Percentiles rank a stretch among this genome's conserved stretches.
Evolutionary conservation across 257 asterid genomes (phyloP).

Genomic region (Phtheirospermum japonicum): DNA sequence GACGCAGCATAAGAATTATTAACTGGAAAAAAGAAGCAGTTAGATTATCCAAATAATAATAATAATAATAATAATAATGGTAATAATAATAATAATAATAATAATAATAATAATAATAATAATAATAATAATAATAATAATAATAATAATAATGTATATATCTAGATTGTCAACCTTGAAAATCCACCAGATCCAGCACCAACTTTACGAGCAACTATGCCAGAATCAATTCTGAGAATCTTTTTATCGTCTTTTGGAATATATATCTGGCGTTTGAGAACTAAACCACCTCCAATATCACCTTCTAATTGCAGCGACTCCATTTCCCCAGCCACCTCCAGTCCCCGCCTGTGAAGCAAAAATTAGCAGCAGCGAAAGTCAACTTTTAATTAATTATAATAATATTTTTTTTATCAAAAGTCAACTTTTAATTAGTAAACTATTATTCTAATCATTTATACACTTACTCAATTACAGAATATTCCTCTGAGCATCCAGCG

Average conservation of each 20-base stretch:
- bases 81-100: too few species aligned
- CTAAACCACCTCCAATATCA: conserved; percentile 88
- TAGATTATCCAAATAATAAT: too few species aligned
- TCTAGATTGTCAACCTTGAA: conserved; percentile 56
- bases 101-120: neutral
- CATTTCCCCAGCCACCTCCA: conserved; percentile 77
- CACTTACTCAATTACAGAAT: conserved; percentile 76
- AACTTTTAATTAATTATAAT: neutral
- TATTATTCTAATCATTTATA: neutral
- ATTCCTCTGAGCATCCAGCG: conserved; percentile 92
- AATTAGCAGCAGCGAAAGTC: neutral
- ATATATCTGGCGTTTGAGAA: conserved; percentile 55
- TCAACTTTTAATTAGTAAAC: neutral
- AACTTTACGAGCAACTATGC: conserved; percentile 68
- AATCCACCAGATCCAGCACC: conserved; percentile 99
- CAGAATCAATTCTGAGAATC: conserved; percentile 59
- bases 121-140: too few species aligned
- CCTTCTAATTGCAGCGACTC: conserved; percentile 80
- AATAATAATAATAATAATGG: neutral
- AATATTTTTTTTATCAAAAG: neutral
- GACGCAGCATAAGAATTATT: too few species aligned
- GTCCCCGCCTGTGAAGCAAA: conserved; percentile 50
- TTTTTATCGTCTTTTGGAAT: conserved; percentile 59
- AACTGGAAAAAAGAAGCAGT: too few species aligned
- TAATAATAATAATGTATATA: neutral